A percentile compares a stretch with the other conserved stretches of the same genome.
Conservation (phyloP, 2,329 filamentous ascomycete genomes). For the Aureobasidium sp. region DNA sequence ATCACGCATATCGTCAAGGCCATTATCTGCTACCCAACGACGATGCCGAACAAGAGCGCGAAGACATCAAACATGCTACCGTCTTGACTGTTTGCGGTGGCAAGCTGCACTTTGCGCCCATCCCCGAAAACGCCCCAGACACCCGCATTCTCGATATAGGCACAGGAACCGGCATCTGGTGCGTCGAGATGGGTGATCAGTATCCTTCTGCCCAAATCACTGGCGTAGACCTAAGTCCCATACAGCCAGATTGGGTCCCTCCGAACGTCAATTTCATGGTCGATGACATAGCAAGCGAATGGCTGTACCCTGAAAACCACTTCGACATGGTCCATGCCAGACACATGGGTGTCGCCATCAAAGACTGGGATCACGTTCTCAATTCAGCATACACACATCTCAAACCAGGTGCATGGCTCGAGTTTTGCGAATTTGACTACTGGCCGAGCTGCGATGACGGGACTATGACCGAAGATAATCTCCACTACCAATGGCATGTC, state of each 20-base stretch:
- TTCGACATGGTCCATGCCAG: constrained; percentile 10
- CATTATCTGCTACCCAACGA: constrained; percentile 21
- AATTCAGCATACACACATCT: constrained; percentile 18
- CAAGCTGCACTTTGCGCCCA: constrained; percentile 13
- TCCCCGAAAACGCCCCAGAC: constrained; percentile 12
- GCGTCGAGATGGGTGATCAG: constrained; percentile 26
- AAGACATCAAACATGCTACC: constrained; percentile 21
- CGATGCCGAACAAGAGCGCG: constrained; percentile 21
- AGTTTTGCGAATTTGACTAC: constrained; percentile 29
- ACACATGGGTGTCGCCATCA: constrained; percentile 13
- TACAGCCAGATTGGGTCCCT: constrained; percentile 40
- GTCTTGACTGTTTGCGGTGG: constrained; percentile 11
- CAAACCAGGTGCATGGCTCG: constrained; percentile 30
- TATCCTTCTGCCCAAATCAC: constrained; percentile 29
- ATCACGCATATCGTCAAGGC: constrained; percentile 22
- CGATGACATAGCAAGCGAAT: constrained; percentile 25
- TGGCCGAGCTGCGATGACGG: constrained; percentile 16
- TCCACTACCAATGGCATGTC: constrained; percentile 16
- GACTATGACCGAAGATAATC: constrained; percentile 14
- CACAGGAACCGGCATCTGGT: constrained; percentile 40
- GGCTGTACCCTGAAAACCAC: constrained; percentile 15
- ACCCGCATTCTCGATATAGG: constrained; percentile 39
- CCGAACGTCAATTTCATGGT: constrained; percentile 25
- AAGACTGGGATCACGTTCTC: constrained; percentile 11
- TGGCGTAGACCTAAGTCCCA: constrained; percentile 41